Evolutionary conservation across 73 alveolate species (phyloP), one percentile per base, ranked within the genome.

Genomic region (Durusdinium trenchii): DNA sequence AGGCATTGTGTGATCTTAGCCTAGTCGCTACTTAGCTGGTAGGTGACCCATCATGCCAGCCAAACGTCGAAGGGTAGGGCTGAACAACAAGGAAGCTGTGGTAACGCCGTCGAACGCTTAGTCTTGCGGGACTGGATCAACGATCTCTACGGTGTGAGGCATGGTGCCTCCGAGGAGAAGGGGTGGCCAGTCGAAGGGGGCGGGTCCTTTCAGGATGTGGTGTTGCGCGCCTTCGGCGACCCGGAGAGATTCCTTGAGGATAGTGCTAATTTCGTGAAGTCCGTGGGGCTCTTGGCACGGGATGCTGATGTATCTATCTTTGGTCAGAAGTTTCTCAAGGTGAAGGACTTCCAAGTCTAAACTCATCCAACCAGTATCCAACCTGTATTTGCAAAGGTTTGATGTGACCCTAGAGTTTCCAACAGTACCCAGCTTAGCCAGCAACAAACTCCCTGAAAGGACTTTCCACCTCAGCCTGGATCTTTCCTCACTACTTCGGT

Each of bases 111-210:
- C 78, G 16, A 12, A 5, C 32, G 78, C 38, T 10, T 64, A 40
- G 78, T 64, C 38, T 26, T 64, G 23, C 78, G 78, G 78, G 78
- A 64, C 38, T 64, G 78, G 78, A 64, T 64, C 78, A 64, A 64
- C 32, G 78, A 64, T 40, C 78, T 64, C 78, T 64, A 64, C 32
- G 78, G 43, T 23, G 16, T 40, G 42, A 64, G 78, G 78, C 78
- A 64, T 64, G 78, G 78, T 9, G 23, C 38, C 43, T 23, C 9
- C 32, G 78, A 64, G 78, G 78, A 64, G 38, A 64, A 64, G 78
- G 78, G 43, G 38, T 64, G 78, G 78, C 78, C 78, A 26, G 78
- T 64, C 32, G 78, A 40, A 40, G 7, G 5, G 23, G 78, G 78
- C 42, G 78, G 78, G 43, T 64, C 78, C 78, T 64, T 64, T 64